Base-by-base conservation (phyloP, 768 basidiomycete species). In the Tricholoma sp. region DNA sequence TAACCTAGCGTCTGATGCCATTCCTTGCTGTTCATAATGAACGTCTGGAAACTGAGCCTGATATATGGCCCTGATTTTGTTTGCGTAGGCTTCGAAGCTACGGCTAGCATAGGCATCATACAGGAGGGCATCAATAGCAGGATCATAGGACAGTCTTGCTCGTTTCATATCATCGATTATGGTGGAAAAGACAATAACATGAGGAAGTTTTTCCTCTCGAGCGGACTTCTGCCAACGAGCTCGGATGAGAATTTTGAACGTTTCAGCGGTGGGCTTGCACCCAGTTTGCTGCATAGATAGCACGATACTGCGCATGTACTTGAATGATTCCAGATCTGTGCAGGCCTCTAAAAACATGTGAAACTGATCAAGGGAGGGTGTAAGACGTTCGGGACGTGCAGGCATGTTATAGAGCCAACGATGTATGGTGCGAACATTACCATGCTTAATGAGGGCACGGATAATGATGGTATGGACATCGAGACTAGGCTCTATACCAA, bases 371-470 rank as follows among this genome's bases (percentile, higher is more conserved):
- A 78, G 68, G 21, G 78, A 76, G 0, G 84, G 83, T 4, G 65
- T 66, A 45, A 78, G 59, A 34, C 75, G 64, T 2, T 78, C 79
- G 3, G 83, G 74, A 51, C 78, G 78, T 22, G 69, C 69, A 12
- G 79, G 74, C 77, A 88, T 84, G n/a, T 72, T 72, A 45, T 62
- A 63, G 2, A 89, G 69, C 80, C 86, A 85, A 21, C 74, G 68
- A 24, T 76, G 64, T 37, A 81, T 76, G 11, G 78, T 73, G 50
- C 73, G 71, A 7, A 71, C 52, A 54, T 81, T 76, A 0, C 77
- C 77, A 49, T 72, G 71, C 46, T 74, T 66, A 9, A 79, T 65
- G n/a, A 88, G 68, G 10, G 74, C 77, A 16, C 75, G 74, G 41
- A 86, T 59, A 55, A 87, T 75, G 27, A 72, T 68, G 43, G 71